Evolutionary conservation across 2,329 filamentous ascomycete species (phyloP), one percentile per base, ranked within the genome.

Genomic region (Hypoxylon sp.): DNA sequence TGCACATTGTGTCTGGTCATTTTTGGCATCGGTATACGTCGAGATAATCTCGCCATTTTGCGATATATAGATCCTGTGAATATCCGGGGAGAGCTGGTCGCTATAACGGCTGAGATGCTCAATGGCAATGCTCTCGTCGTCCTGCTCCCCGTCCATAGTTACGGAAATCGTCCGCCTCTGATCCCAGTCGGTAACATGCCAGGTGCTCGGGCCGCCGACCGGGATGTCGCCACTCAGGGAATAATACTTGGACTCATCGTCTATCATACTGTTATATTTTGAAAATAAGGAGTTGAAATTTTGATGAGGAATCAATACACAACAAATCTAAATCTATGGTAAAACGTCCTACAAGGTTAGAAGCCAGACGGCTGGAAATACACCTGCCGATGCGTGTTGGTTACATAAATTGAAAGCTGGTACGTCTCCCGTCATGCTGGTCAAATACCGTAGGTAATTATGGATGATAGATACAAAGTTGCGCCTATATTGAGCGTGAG

Each of bases 111-210:
- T 72, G 42, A 73, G 57, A 38, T 74, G 57, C 59, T 72, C 50
- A 24, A 77, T 71, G 1, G 73, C 70, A 6, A 70, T 7, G 40
- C 11, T 55, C 1, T 76, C 73, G 1, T 68, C 53, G 1, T 77
- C 75, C 32, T 75, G 72, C 45, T 73, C 73, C 0, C 59, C 71
- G 18, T 75, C 69, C 73, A 76, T 75, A 0, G 71, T 73, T 1
- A 77, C 72, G 0, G 72, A 71, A 68, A 77, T 53, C 1, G 73
- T 51, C 0, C 71, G 68, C 57, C 74, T 59, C 53, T 71, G 71
- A 16, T 77, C 75, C 72, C 69, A 77, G 33, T 76, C 70, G 8
- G 36, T 40, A 6, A 76, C 56, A 14, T 77, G 56, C 71, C 71
- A 75, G 3, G 71, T 74, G 40, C 69, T 75, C 59, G 74, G 76